These are phyloP conservation scores for Fusarium papillatum DNA, from an alignment of 2,329 filamentous ascomycete genomes.

Conservation along the genomic window DNA sequence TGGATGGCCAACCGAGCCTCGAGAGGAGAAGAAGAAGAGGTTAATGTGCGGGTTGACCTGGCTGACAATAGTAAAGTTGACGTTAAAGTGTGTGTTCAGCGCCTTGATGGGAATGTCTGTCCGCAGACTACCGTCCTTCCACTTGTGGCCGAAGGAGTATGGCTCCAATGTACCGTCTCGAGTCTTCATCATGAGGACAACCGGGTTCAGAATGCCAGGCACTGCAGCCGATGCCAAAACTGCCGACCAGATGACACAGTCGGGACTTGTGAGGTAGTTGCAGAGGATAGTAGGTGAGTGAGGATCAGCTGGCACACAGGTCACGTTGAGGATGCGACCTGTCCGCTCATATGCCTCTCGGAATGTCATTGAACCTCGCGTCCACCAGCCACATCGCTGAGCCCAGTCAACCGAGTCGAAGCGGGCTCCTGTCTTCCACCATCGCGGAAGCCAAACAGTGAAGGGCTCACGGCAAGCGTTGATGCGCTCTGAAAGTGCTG, in stretches of 20 bases:
- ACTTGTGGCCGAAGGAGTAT: conserved; percentile 98
- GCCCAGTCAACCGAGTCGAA: conserved; percentile 98
- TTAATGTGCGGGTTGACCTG: conserved; percentile 98
- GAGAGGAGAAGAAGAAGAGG: conserved; percentile 97
- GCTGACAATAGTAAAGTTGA: conserved; percentile 93
- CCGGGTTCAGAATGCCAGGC: conserved; percentile 94
- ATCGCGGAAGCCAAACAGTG: conserved; percentile 82
- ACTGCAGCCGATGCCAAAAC: conserved; percentile 96
- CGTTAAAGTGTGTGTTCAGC: conserved; percentile 96
- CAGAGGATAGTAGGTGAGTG: conserved; percentile 93
- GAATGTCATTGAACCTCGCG: conserved; percentile 92
- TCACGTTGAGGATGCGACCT: conserved; percentile 94
- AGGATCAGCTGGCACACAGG: conserved; percentile 95
- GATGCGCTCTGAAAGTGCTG: conserved; percentile 87
- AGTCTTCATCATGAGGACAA: conserved; percentile 93
- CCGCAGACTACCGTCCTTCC: conserved; percentile 95
- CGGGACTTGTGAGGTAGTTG: conserved; percentile 94
- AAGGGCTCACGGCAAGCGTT: conserved; percentile 87
- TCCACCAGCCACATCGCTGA: conserved; percentile 88
- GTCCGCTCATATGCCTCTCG: conserved; percentile 94
- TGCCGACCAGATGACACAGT: conserved; percentile 99
- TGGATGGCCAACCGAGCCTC: conserved; percentile 91
- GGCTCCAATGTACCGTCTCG: conserved; percentile 82
- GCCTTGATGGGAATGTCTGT: conserved; percentile 97
- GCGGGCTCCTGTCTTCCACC: conserved; percentile 93